Evolutionary conservation across 176 grass and related monocot species (phyloP), one percentile per base, ranked within the genome.

Genomic region (Oryza punctata): DNA sequence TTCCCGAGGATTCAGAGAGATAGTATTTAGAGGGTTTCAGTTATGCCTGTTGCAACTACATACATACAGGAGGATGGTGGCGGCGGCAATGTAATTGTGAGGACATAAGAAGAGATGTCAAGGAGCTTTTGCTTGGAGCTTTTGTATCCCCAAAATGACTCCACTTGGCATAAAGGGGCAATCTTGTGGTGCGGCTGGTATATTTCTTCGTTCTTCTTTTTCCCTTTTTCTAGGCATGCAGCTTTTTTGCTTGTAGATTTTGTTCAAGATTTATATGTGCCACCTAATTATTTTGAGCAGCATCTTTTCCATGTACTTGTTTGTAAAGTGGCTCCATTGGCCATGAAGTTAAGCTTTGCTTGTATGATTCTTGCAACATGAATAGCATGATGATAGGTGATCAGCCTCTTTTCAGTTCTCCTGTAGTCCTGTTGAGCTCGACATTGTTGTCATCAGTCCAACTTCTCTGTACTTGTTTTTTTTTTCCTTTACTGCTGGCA

Each of bases 191-290:
- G 75, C 25, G 77, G 78, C 81, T 72, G 81, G 64, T 86, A 85
- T 87, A 90, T 95, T 95, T 91, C 85, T 98, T 98, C 57, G 93
- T 95, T 93, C 86, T 97, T 92, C 33, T 47, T 86, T 74, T 67
- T 6, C 8, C 28, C 29, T 74, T 35, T 77, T 89, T 79, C 60
- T 76, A 64, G 83, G 86, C 60, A 85, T 89, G 85, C 33, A 32
- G 69, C 26, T 30, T 83, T 88, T 87, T 84, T 83, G 80, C 70
- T 52, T 89, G 87, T 94, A 90, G 89, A 94, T 89, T 85, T 91
- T 95, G 84, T 67, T 78, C 72, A 28, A 88, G 80, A 73, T 90
- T 82, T 73, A 79, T 88, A 44, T 90, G 73, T 86, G 72, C 84
- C 85, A 87, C 63, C 72, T 57, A 46, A 84, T 89, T 82, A 85